Percentiles rank a stretch among this genome's conserved stretches.
These are phyloP conservation scores for Cryphonectria japonica DNA, from an alignment of 2,329 filamentous ascomycete species.

Conservation along the genomic window DNA sequence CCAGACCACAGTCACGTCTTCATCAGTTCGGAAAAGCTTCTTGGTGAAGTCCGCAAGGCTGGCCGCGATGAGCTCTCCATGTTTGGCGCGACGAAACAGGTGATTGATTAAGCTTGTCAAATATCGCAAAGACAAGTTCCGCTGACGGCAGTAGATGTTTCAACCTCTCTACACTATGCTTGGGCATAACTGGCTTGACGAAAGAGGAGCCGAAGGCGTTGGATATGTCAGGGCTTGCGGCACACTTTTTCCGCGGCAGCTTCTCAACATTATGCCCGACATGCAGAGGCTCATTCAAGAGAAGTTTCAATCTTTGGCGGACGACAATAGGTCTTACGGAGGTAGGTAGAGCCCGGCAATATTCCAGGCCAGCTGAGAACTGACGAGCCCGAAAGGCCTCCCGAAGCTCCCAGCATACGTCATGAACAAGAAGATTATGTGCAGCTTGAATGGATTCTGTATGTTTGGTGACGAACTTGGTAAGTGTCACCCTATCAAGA, in stretches of 20 bases:
- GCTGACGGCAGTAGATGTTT: conserved; percentile 27
- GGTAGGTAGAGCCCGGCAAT: too few species aligned
- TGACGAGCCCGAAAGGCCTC: too few species aligned
- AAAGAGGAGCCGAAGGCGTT: conserved; percentile 35
- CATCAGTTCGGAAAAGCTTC: conserved; percentile 5
- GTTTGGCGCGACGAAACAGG: not conserved
- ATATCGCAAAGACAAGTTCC: too few species aligned
- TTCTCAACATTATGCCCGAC: not conserved
- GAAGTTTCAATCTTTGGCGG: too few species aligned
- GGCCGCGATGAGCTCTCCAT: not conserved
- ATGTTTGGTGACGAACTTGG: not conserved
- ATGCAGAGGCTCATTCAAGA: not conserved
- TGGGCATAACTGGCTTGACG: conserved; percentile 39
- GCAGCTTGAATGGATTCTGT: too few species aligned
- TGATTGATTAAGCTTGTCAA: not conserved
- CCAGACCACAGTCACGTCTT: not conserved
- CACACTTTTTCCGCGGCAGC: conserved; percentile 33
- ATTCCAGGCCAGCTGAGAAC: too few species aligned
- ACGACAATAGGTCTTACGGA: too few species aligned
- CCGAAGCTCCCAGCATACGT: too few species aligned
- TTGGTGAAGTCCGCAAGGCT: not conserved
- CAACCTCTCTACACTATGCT: conserved; percentile 35
- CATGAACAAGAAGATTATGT: too few species aligned
- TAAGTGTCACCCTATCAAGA: not conserved
- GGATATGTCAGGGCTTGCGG: conserved; percentile 32